A percentile compares a stretch with the other conserved stretches of the same genome.
These are phyloP conservation scores for Collybiopsis luxurians DNA, from an alignment of 768 basidiomycete species.

Conservation along the genomic window DNA sequence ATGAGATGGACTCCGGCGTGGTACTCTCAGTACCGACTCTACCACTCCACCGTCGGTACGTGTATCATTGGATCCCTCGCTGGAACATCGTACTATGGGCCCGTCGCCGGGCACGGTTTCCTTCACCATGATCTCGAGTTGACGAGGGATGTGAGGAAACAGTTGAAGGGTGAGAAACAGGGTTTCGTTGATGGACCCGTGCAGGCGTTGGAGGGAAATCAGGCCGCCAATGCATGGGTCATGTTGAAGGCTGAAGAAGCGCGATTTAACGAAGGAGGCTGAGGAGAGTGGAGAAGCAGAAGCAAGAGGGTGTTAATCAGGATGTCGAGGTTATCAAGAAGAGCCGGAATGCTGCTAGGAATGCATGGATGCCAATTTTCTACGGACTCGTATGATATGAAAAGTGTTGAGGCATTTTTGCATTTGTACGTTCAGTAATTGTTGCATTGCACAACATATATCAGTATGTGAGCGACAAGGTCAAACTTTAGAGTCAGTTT, in stretches of 20 bases:
- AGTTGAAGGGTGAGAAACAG: slow-evolving; percentile 46
- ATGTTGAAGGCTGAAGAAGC: slow-evolving; percentile 56
- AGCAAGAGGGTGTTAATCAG: not conserved
- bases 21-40: slow-evolving; percentile 98
- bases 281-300: slow-evolving; percentile 14
- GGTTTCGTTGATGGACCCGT: slow-evolving; percentile 52
- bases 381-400: no score
- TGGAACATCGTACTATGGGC: slow-evolving; percentile 83
- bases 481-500: no score
- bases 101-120: slow-evolving; percentile 74
- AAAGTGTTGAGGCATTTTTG: no score
- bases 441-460: no score
- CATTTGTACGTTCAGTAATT: no score
- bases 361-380: no score
- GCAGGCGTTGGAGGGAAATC: slow-evolving; percentile 59
- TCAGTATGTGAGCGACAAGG: no score
- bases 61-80: slow-evolving; percentile 90
- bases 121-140: slow-evolving; percentile 62
- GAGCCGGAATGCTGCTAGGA: no score
- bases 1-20: slow-evolving; percentile 91
- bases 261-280: slow-evolving; percentile 26
- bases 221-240: slow-evolving; percentile 59
- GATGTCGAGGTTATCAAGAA: not conserved
- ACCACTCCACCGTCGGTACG: slow-evolving; percentile 84
- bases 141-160: slow-evolving; percentile 54